Evolutionary conservation across 345 rosid genomes (phyloP), one percentile per base, ranked within the genome.

Genomic region (Linum trigynum): DNA sequence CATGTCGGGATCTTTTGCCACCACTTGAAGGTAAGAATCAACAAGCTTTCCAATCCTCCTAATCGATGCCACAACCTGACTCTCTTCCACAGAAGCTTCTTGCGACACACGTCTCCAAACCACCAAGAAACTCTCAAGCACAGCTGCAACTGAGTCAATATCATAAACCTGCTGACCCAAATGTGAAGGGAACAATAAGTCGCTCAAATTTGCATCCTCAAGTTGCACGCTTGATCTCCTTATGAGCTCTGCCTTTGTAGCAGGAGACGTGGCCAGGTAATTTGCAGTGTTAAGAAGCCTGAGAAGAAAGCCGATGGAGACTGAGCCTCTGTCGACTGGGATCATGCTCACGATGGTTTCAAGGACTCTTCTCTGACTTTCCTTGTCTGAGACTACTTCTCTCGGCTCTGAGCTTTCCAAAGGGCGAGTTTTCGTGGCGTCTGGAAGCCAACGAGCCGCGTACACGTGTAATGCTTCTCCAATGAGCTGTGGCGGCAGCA

Each of bases 391-490:
- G 14, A 64, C 32, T 23, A 23, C 42, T 68, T 79, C 81, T 57
- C 81, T 86, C 5, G 59, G 77, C 53, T 75, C 80, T 1, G 84
- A 79, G 67, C 71, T 75, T 68, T 80, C 79, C 0, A 74, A 67
- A 56, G 71, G 59, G 67, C 68, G 77, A 15, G 67, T 61, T 71
- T 81, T 87, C 58, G 77, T 68, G 8, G 78, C 72, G 75, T 83
- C 88, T 2, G 96, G 99, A 65, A 95, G 72, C 97, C 98, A 89
- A 55, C 94, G 92, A 15, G 81, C 80, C 42, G 94, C 96, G 65
- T 95, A 91, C 17, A 91, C 99, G 55, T 95, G 95, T 74, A 95
- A 77, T 35, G 97, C 97, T 73, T 95, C 99, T 3, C 96, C 97
- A 37, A 91, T 82, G 60, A 95, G 95, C 84, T 89, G 94, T 16